Percentiles rank a stretch among this genome's conserved stretches.
Evolutionary conservation across 2,329 filamentous ascomycete species (phyloP).

Genomic region (Metarhizium album): DNA sequence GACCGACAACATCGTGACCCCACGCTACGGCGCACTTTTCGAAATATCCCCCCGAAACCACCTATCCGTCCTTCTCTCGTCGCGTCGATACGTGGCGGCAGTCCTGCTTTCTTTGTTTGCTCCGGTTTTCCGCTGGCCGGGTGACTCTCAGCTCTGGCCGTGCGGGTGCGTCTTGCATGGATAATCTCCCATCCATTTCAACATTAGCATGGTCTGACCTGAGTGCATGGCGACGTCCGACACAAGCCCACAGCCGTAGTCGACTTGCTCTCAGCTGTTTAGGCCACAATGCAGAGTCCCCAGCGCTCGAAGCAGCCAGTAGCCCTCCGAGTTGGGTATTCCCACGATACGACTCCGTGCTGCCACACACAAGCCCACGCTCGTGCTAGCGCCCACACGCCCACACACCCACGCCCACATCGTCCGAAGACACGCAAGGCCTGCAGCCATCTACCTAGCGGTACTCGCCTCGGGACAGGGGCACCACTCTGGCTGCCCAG

Average conservation of each 20-base stretch:
- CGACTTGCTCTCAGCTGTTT: not conserved
- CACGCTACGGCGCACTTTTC: too few species aligned
- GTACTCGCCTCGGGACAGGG: not conserved
- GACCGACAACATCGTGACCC: not conserved
- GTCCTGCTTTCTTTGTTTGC: not conserved
- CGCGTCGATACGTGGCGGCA: too few species aligned
- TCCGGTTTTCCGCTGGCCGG: not conserved
- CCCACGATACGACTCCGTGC: not conserved
- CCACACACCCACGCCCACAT: too few species aligned
- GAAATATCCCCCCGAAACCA: too few species aligned
- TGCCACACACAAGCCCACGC: not conserved
- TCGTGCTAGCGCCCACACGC: too few species aligned
- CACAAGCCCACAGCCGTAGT: not conserved
- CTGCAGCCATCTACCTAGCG: not conserved
- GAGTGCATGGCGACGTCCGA: slow-evolving; percentile 3
- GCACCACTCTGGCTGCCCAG: slow-evolving; percentile 1
- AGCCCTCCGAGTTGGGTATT: not conserved
- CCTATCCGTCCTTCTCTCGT: too few species aligned
- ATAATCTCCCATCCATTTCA: not conserved
- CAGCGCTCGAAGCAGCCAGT: not conserved
- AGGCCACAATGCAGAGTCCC: not conserved
- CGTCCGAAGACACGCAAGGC: too few species aligned
- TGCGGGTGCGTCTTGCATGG: not conserved
- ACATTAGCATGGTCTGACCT: not conserved
- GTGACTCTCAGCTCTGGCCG: not conserved